Conservation (phyloP, 495 filamentous ascomycete genomes). For the Neurospora tetrasperma region DNA sequence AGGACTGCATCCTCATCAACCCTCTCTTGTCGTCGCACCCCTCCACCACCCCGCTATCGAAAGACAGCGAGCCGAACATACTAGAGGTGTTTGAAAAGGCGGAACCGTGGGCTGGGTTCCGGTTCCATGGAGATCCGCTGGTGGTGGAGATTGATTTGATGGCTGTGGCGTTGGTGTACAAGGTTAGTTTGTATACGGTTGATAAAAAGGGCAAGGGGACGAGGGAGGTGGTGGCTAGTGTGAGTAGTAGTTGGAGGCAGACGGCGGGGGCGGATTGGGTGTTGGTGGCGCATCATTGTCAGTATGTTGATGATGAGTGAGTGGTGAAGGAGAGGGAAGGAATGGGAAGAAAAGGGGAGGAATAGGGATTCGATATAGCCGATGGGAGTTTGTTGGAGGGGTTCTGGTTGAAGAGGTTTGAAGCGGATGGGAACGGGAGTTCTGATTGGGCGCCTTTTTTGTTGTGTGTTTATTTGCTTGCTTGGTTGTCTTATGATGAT, state of each 20-base stretch:
- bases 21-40: slow-evolving; percentile 15
- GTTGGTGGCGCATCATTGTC: slow-evolving; percentile 19
- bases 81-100: slow-evolving; percentile 13
- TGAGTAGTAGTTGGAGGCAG: slow-evolving; percentile 22
- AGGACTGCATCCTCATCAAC: slow-evolving; percentile 30
- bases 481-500: too few species aligned
- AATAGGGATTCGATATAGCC: too few species aligned
- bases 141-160: slow-evolving; percentile 29
- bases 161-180: slow-evolving; percentile 23
- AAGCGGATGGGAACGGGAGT: too few species aligned
- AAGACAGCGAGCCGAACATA: slow-evolving; percentile 16
- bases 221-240: slow-evolving; percentile 19
- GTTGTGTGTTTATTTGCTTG: too few species aligned
- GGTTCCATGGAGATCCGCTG: slow-evolving; percentile 19
- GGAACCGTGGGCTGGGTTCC: slow-evolving; percentile 15
- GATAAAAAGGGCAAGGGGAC: slow-evolving; percentile 10
- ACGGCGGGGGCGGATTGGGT: slow-evolving; percentile 29
- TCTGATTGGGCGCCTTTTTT: too few species aligned
- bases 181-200: slow-evolving; percentile 18
- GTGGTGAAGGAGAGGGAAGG: too few species aligned
- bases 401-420: too few species aligned
- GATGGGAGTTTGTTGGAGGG: too few species aligned
- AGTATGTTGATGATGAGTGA: slow-evolving; percentile 17
- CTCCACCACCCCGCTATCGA: slow-evolving; percentile 11
- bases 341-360: too few species aligned